A percentile compares a stretch with the other conserved stretches of the same genome.
Conservation (phyloP, 805 yeast species). For the Metschnikowia kunwiensis region DNA sequence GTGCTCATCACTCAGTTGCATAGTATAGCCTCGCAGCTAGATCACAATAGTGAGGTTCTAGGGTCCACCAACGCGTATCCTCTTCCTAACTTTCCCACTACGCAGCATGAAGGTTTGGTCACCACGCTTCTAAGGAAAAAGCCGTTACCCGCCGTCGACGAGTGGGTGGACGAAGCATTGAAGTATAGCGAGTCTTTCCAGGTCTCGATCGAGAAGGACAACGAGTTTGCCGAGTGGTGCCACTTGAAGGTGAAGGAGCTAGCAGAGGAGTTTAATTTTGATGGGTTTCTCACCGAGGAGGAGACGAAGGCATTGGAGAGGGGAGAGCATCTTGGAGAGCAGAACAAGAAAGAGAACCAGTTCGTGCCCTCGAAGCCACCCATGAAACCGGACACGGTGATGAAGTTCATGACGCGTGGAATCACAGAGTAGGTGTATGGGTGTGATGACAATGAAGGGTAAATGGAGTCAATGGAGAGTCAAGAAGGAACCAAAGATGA, state of each 20-base stretch:
- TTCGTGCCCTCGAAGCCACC: constrained; percentile 12
- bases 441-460: too few relatives aligned
- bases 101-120: constrained; percentile 76
- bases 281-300: constrained; percentile 55
- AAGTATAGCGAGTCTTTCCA: constrained; percentile 20
- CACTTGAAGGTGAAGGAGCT: constrained; percentile 49
- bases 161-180: constrained; percentile 58
- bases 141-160: constrained; percentile 84
- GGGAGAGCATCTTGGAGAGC: constrained; percentile 24
- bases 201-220: constrained; percentile 42
- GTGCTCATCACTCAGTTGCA: constrained; percentile 79
- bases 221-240: constrained; percentile 72
- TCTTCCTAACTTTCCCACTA: constrained; percentile 76
- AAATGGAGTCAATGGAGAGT: too few relatives aligned
- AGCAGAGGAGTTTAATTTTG: constrained; percentile 56
- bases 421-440: too few relatives aligned
- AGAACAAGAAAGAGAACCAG: constrained; percentile 16
- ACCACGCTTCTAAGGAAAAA: constrained; percentile 86
- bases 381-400: constrained; percentile 34
- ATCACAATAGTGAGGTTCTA: constrained; percentile 56
- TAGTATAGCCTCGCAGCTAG: constrained; percentile 69
- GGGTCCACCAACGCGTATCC: constrained; percentile 78
- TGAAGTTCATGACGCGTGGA: constrained; percentile 41
- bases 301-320: constrained; percentile 38
- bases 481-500: too few relatives aligned